Evolutionary conservation across 306 rosid genomes (phyloP), one percentile per base, ranked within the genome.

Genomic region (Senna siamea): DNA sequence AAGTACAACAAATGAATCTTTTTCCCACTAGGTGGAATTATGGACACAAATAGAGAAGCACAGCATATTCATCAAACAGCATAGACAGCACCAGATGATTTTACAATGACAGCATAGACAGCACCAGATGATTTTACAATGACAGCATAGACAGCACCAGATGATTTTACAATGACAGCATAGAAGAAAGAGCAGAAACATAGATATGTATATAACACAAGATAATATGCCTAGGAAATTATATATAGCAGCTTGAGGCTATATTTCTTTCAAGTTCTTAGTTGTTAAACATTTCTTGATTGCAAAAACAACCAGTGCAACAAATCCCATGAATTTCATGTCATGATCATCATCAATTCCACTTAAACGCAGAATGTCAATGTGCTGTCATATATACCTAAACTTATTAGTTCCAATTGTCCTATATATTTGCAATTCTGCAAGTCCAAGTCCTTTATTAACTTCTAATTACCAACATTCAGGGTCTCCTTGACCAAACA

Each of bases 31-130:
- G 1, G 30, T 26, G 30, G 3, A 26, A 26, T 3, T 26, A 26
- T 26, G 30, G 30, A 26, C 30, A 26, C 30, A 26, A 26, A 3
- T 26, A 26, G 30, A 26, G 30, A 34, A 47, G 64, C 26, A 52
- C 12, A 28, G 76, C 64, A 70, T 11, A 58, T 65, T 26, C 18
- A 67, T 40, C 54, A 69, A 32, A 40, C 35, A 8, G 60, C 74
- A 72, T 18, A 18, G 34, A 11, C 18, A 55, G 64, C 46, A 57
- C 55, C 28, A 30, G 55, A 56, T 19, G 58, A 50, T 1, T 26
- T 26, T 3, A 26, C 30, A 26, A 26, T 26, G 30, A 26, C 30
- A 26, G 30, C 30, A 26, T 3, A 26, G 30, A n/a, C n/a, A n/a
- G n/a, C n/a, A n/a, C n/a, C n/a, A n/a, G n/a, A n/a, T n/a, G n/a